Percentiles rank a stretch among this genome's conserved stretches.
Evolutionary conservation across 2,329 filamentous ascomycete genomes (phyloP).

Genomic region (Alternaria triticimaculans): DNA sequence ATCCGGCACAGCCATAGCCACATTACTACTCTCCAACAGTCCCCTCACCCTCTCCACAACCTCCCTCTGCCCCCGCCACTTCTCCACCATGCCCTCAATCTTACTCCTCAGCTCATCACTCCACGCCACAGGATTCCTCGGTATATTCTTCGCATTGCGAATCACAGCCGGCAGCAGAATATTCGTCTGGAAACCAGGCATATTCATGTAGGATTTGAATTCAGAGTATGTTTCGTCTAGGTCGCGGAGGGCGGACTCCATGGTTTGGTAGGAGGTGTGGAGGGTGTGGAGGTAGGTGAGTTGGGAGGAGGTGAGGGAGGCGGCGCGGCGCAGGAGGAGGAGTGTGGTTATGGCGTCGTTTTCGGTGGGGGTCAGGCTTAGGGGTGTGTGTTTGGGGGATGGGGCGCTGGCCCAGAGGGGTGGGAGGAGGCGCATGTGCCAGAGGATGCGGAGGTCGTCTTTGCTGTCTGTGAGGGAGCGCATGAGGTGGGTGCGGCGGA

Average conservation of each 20-base stretch:
- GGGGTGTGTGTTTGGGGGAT: slow-evolving; percentile 9
- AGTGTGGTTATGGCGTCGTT: slow-evolving; percentile 24
- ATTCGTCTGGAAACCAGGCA: slow-evolving; percentile 11
- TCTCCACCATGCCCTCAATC: slow-evolving; percentile 25
- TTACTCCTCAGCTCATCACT: slow-evolving; percentile 16
- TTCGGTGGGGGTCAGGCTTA: slow-evolving; percentile 23
- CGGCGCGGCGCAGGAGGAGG: slow-evolving; percentile 33
- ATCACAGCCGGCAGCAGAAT: not conserved
- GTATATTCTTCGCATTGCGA: slow-evolving; percentile 1
- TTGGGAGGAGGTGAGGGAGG: slow-evolving; percentile 22
- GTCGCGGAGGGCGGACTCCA: slow-evolving; percentile 17
- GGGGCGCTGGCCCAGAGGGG: slow-evolving; percentile 30
- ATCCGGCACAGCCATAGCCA: slow-evolving; percentile 29
- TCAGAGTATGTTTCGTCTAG: slow-evolving; percentile 13
- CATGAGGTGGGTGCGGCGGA: slow-evolving; percentile 34
- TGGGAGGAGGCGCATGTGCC: slow-evolving; percentile 28
- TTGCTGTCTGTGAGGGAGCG: slow-evolving; percentile 13
- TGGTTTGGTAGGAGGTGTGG: slow-evolving; percentile 22
- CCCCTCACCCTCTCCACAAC: slow-evolving; percentile 24
- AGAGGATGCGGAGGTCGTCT: slow-evolving; percentile 24
- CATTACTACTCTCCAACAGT: slow-evolving; percentile 27
- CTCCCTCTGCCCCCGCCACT: slow-evolving; percentile 30
- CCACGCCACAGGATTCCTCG: slow-evolving; percentile 34
- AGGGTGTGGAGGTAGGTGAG: slow-evolving; percentile 25
- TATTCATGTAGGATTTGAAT: slow-evolving; percentile 23